phyloP scores from a whole-genome alignment of 2,329 filamentous ascomycete genomes.

The Pseudogymnoascus destructans region DNA sequence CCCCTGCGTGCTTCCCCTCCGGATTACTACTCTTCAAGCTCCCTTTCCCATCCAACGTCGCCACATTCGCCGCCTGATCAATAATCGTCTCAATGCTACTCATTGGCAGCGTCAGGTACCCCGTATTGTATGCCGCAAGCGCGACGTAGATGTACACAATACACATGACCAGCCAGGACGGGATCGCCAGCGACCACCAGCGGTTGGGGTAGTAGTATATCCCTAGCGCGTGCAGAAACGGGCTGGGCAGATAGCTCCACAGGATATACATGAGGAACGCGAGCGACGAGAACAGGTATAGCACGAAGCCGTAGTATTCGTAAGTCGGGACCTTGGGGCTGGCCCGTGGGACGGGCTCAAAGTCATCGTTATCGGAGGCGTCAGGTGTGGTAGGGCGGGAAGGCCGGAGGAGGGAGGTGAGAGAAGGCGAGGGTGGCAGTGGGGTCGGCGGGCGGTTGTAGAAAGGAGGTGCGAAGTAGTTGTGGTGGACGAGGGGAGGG shows the following conservation, averaged over 20 bases:
- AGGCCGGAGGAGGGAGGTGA: slow-evolving; percentile 81
- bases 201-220: slow-evolving; percentile 95
- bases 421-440: slow-evolving; percentile 77
- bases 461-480: slow-evolving; percentile 66
- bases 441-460: slow-evolving; percentile 96
- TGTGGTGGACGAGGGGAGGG: slow-evolving; percentile 31
- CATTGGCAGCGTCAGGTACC: slow-evolving; percentile 72
- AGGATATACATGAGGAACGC: slow-evolving; percentile 60
- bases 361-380: slow-evolving; percentile 73
- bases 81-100: slow-evolving; percentile 76
- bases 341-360: slow-evolving; percentile 62
- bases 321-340: slow-evolving; percentile 95
- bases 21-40: slow-evolving; percentile 29
- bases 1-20: slow-evolving; percentile 24
- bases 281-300: slow-evolving; percentile 80
- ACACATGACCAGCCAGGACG: slow-evolving; percentile 76
- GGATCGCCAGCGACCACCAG: slow-evolving; percentile 93
- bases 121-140: slow-evolving; percentile 79
- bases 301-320: slow-evolving; percentile 97
- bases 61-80: slow-evolving; percentile 77
- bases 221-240: slow-evolving; percentile 81
- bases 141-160: slow-evolving; percentile 91
- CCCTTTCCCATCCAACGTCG: slow-evolving; percentile 63
- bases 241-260: slow-evolving; percentile 78
- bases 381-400: slow-evolving; percentile 91